These are phyloP conservation scores for Chytriomyces confervae DNA, from an alignment of 192 early-diverging fungal genomes.

Conservation along the genomic window DNA sequence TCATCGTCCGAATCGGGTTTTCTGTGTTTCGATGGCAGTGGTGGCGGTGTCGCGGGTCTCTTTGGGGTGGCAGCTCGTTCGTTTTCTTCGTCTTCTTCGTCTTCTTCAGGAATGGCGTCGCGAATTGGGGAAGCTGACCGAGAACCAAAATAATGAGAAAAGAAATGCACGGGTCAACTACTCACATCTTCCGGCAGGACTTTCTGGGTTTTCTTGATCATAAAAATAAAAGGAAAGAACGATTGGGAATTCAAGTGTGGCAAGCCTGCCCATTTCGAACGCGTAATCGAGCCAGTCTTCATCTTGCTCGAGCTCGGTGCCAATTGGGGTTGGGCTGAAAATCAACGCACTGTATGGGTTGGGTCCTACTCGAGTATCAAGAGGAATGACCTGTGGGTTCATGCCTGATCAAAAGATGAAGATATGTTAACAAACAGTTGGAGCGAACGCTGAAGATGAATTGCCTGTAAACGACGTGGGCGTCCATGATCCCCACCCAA, in stretches of 20 bases:
- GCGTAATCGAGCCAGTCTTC: constrained; percentile 25
- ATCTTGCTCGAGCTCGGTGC: constrained; percentile 4
- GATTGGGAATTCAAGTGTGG: constrained; percentile 27
- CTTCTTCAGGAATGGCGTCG: constrained; percentile 20
- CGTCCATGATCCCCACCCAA: constrained; percentile 50
- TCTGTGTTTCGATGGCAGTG: constrained; percentile 21
- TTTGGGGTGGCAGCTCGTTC: constrained; percentile 22
- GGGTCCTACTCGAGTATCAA: constrained; percentile 17
- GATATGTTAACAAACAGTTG: neutral
- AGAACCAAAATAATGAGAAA: neutral
- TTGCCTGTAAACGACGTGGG: constrained; percentile 31
- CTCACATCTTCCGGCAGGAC: constrained; percentile 12
- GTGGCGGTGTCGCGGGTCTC: constrained; percentile 22
- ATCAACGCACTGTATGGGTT: constrained; percentile 31
- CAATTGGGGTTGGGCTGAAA: neutral
- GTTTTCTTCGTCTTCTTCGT: constrained; percentile 31
- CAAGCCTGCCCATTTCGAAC: constrained; percentile 23
- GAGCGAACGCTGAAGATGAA: neutral
- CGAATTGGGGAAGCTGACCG: constrained; percentile 16
- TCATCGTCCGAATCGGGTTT: constrained; percentile 16
- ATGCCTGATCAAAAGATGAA: constrained; percentile 3
- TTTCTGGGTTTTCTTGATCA: constrained; percentile 7
- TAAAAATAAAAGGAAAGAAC: constrained; percentile 33
- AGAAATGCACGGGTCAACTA: neutral
- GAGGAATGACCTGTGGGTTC: constrained; percentile 23